Percentiles rank a stretch among this genome's conserved stretches.
Evolutionary conservation across 1,284 basidiomycete genomes (phyloP).

Genomic region (Naganishia sp.): DNA sequence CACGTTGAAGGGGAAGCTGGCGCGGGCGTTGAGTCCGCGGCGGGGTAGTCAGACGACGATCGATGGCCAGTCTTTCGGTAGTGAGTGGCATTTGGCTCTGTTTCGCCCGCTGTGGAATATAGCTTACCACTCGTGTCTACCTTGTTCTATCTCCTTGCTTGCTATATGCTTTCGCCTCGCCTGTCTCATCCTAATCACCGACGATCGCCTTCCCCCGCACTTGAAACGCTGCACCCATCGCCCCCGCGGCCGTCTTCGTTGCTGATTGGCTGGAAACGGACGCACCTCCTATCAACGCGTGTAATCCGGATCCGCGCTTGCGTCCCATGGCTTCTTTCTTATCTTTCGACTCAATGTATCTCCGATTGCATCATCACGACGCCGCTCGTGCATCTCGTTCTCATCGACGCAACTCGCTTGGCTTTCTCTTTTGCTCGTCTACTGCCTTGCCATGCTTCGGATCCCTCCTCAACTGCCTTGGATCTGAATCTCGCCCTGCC

Average conservation of each 20-base stretch:
- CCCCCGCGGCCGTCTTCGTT: neutral
- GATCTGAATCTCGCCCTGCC: conserved; percentile 4
- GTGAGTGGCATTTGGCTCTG: conserved; percentile 23
- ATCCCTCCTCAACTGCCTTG: conserved; percentile 1
- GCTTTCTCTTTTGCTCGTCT: conserved; percentile 19
- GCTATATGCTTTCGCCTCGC: neutral
- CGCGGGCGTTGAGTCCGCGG: conserved; percentile 29
- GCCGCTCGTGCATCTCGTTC: conserved; percentile 5
- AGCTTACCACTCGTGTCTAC: neutral
- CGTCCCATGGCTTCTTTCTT: conserved; percentile 27
- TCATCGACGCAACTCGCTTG: conserved; percentile 15
- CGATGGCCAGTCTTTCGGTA: conserved; percentile 32
- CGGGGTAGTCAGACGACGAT: conserved; percentile 23
- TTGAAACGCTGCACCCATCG: conserved; percentile 16
- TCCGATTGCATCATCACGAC: conserved; percentile 4
- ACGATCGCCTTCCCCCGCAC: conserved; percentile 6
- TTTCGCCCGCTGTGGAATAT: neutral
- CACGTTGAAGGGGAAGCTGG: conserved; percentile 22
- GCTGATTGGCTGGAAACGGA: conserved; percentile 17
- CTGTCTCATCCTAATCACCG: conserved; percentile 12
- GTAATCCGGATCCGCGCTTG: neutral
- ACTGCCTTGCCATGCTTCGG: conserved; percentile 7
- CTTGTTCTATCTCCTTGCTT: neutral
- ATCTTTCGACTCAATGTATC: conserved; percentile 16
- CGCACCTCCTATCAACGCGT: conserved; percentile 7